Evolutionary conservation across 257 asterid species (phyloP).

Genomic region (Verbascum thapsus): DNA sequence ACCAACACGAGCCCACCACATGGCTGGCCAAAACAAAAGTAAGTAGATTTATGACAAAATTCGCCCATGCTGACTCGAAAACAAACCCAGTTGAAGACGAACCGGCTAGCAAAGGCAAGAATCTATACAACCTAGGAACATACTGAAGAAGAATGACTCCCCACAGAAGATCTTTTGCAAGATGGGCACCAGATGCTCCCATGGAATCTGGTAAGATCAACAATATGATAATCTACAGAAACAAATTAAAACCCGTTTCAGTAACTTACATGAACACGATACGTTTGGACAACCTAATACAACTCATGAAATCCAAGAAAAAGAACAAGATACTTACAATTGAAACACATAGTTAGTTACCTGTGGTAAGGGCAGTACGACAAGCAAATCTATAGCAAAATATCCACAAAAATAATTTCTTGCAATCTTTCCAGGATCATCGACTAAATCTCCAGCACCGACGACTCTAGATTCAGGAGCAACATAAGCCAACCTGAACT

Average conservation of each 20-base stretch:
- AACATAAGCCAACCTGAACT: conserved; percentile 87
- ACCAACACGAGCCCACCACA: conserved; percentile 90
- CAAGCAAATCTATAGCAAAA: conserved; percentile 61
- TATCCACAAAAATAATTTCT: conserved; percentile 57
- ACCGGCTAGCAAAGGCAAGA: conserved; percentile 73
- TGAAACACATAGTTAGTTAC: conserved; percentile 12
- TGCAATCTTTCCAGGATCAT: conserved; percentile 74
- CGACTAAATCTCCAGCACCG: conserved; percentile 87
- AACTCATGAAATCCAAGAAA: no score
- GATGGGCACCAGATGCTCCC: conserved; percentile 61
- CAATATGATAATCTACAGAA: conserved; percentile 63
- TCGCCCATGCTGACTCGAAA: conserved; percentile 88
- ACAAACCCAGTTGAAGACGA: conserved; percentile 74
- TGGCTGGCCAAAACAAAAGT: conserved; percentile 72
- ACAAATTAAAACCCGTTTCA: conserved; percentile 22
- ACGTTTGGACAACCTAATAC: no score
- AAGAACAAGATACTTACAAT: no score
- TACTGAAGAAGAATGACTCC: conserved; percentile 69
- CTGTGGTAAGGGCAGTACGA: conserved; percentile 84
- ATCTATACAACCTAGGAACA: conserved; percentile 71
- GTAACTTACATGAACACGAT: conserved; percentile 9
- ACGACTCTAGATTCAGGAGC: conserved; percentile 82
- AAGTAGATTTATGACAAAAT: conserved; percentile 73
- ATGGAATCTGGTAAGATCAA: conserved; percentile 49
- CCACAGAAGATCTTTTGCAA: conserved; percentile 63